Percentiles rank a stretch among this genome's conserved stretches.
phyloP scores from a whole-genome alignment of 208 protist genomes.

The Porcisia deanei region DNA sequence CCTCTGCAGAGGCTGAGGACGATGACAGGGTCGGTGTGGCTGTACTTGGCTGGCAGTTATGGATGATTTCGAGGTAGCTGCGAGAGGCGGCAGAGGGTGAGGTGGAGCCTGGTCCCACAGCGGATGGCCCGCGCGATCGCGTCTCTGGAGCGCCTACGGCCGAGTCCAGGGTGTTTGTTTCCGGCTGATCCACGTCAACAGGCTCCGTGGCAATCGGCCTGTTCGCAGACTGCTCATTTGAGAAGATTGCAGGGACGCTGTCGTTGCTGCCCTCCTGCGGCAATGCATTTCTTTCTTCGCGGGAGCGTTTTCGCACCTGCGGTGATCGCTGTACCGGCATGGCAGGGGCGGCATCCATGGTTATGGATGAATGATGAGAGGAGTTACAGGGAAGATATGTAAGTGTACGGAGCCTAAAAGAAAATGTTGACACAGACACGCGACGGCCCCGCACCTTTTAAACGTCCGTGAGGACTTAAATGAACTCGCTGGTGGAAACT shows the following conservation, averaged over 20 bases:
- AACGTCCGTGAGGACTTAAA: constrained; percentile 4
- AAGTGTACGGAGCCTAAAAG: not conserved
- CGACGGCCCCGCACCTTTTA: not conserved
- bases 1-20: constrained; percentile 8
- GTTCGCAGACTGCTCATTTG: constrained; percentile 10
- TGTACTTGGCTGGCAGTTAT: not conserved
- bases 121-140: not conserved
- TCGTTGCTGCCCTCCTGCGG: constrained; percentile 11
- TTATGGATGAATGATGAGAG: not conserved
- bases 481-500: not conserved
- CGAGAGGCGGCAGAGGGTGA: not conserved
- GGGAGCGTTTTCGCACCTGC: constrained; percentile 7
- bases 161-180: not conserved
- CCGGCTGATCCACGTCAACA: constrained; percentile 22
- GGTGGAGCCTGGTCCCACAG: not conserved
- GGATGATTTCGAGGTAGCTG: not conserved
- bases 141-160: not conserved
- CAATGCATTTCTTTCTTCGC: constrained; percentile 3
- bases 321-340: constrained; percentile 9
- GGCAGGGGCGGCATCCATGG: constrained; percentile 6
- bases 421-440: not conserved
- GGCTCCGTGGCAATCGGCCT: constrained; percentile 13
- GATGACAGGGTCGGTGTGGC: not conserved
- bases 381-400: no score
- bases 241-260: constrained; percentile 21